Percentiles rank a stretch among this genome's conserved stretches.
phyloP scores from a whole-genome alignment of 2,329 filamentous ascomycete species.

The Hawksworthiomyces lignivorus region DNA sequence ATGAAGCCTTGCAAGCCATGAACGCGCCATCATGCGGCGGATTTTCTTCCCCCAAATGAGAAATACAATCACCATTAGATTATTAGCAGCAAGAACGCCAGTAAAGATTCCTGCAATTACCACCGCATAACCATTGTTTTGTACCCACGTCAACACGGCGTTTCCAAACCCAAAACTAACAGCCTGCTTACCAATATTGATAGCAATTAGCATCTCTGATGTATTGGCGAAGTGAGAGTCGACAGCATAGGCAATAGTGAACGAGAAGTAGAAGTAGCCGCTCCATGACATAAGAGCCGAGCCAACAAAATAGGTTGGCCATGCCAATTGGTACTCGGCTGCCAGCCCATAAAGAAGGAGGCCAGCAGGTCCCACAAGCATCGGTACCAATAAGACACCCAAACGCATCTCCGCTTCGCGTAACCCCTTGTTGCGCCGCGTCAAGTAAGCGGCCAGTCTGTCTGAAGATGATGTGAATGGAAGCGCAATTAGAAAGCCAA shows the following conservation, averaged over 20 bases:
- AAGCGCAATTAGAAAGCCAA: slow-evolving; percentile 29
- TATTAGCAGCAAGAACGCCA: not conserved
- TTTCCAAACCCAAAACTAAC: slow-evolving; percentile 2
- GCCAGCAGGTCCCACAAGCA: not conserved
- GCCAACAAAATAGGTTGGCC: not conserved
- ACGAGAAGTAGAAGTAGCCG: not conserved
- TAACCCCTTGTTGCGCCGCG: not conserved
- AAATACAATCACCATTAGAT: not conserved
- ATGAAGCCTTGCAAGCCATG: not conserved
- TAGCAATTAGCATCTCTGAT: slow-evolving; percentile 4
- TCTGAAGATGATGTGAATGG: slow-evolving; percentile 35
- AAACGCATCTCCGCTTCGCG: slow-evolving; percentile 2
- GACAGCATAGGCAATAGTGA: slow-evolving; percentile 2
- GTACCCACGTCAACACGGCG: slow-evolving; percentile 1
- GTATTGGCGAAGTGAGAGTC: slow-evolving; percentile 2
- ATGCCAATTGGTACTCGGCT: not conserved
- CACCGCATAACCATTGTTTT: not conserved
- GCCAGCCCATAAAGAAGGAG: slow-evolving; percentile 1
- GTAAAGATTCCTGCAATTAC: slow-evolving; percentile 1
- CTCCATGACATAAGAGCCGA: not conserved
- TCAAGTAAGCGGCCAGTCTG: slow-evolving; percentile 25
- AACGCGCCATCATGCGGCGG: not conserved
- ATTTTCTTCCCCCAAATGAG: not conserved
- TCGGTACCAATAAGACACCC: not conserved
- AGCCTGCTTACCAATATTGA: slow-evolving; percentile 4